phyloP scores from a whole-genome alignment of 441 rosid genomes.

The Corymbia citriodora region DNA sequence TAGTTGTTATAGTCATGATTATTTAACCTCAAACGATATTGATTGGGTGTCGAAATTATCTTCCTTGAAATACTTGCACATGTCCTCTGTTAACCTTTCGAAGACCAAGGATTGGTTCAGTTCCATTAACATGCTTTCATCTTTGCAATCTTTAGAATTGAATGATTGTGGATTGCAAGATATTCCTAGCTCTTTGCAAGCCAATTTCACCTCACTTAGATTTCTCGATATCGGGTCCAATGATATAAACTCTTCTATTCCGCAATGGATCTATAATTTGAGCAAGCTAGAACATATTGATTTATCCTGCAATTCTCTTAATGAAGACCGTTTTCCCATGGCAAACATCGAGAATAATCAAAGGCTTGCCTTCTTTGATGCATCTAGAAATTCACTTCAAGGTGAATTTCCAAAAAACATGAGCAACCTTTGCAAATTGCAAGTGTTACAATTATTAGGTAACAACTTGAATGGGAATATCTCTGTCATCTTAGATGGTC shows the following conservation, averaged over 20 bases:
- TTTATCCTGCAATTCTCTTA: background rate
- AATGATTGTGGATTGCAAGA: no score
- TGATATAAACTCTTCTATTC: no score
- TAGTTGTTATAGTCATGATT: rapidly evolving
- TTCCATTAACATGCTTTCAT: no score
- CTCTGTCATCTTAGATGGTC: background rate
- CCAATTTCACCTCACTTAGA: no score
- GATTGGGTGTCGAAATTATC: background rate
- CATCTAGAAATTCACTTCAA: rapidly evolving
- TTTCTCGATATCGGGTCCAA: no score
- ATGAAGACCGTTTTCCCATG: background rate
- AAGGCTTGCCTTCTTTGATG: background rate
- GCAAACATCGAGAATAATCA: background rate
- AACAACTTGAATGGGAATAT: background rate
- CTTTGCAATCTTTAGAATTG: no score
- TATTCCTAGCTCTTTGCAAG: no score
- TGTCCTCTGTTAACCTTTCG: rapidly evolving
- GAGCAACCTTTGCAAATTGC: background rate
- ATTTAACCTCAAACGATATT: background rate
- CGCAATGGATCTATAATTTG: no score
- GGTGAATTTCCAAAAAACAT: background rate
- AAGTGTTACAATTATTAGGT: rapidly evolving
- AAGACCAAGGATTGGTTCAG: no score
- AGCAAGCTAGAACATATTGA: background rate
- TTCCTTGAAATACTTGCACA: background rate